A percentile compares a stretch with the other conserved stretches of the same genome.
These are phyloP conservation scores for Cyclostephanos invisitatus DNA, from an alignment of 108 stramenopile species.

Conservation along the genomic window DNA sequence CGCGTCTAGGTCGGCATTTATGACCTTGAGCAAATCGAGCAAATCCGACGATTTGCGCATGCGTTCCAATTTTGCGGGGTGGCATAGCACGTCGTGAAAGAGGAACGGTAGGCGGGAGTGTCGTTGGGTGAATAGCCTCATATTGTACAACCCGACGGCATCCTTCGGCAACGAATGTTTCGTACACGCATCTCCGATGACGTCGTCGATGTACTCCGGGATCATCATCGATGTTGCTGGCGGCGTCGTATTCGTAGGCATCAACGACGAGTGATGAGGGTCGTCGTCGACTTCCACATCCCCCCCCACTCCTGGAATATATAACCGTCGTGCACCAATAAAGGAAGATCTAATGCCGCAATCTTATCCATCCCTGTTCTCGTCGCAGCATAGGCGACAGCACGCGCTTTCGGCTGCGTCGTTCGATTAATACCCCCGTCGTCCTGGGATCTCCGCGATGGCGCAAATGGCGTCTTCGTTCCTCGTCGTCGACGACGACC, in stretches of 20 bases:
- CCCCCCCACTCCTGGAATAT: slow-evolving; percentile 21
- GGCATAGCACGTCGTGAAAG: slow-evolving; percentile 23
- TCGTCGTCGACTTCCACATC: not conserved
- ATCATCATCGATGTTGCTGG: slow-evolving; percentile 14
- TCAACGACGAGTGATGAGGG: too few relatives aligned
- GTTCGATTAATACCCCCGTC: too few relatives aligned
- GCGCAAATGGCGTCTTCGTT: too few relatives aligned
- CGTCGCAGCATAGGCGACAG: too few relatives aligned
- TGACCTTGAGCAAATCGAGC: slow-evolving; percentile 28
- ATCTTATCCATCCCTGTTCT: too few relatives aligned
- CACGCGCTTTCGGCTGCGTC: too few relatives aligned
- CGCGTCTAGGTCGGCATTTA: slow-evolving; percentile 31
- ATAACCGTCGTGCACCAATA: slow-evolving; percentile 39
- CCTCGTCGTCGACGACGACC: not conserved
- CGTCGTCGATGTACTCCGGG: slow-evolving; percentile 41
- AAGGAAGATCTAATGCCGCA: slow-evolving; percentile 11
- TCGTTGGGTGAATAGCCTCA: slow-evolving; percentile 44
- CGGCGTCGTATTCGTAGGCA: slow-evolving; percentile 1
- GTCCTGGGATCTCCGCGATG: too few relatives aligned
- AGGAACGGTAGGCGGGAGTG: slow-evolving; percentile 30
- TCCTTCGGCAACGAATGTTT: slow-evolving; percentile 20
- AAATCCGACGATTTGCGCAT: slow-evolving; percentile 23
- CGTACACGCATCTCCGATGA: slow-evolving; percentile 14
- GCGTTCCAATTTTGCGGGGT: slow-evolving; percentile 19
- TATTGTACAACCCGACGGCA: slow-evolving; percentile 36